A percentile compares a stretch with the other conserved stretches of the same genome.
These are phyloP conservation scores for Brachypodium distachyon DNA, from an alignment of 202 grass and related monocot genomes.

Conservation along the genomic window DNA sequence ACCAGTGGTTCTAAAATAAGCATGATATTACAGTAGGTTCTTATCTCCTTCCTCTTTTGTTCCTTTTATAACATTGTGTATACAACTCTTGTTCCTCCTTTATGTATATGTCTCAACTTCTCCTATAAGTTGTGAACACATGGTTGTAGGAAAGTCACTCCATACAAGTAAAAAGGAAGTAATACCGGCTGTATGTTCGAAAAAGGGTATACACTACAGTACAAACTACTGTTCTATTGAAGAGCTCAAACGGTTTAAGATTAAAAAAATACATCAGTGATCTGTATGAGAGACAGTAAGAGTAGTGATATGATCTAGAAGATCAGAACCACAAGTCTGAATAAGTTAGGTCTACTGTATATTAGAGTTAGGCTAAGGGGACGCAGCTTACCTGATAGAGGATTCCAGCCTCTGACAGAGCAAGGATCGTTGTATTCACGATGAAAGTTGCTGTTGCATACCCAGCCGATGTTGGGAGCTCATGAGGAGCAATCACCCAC, in stretches of 20 bases:
- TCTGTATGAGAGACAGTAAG: background rate
- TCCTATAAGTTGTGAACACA: background rate
- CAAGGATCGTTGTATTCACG: constrained; percentile 94
- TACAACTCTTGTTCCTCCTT: background rate
- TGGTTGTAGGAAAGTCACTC: background rate
- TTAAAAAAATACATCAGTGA: background rate
- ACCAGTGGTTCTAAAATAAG: background rate
- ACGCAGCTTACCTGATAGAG: constrained; percentile 69
- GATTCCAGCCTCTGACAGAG: constrained; percentile 83
- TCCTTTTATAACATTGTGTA: background rate
- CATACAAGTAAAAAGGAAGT: background rate
- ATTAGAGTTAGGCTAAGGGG: background rate
- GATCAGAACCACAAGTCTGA: constrained; percentile 3
- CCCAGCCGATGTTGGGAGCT: constrained; percentile 58
- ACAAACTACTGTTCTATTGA: background rate
- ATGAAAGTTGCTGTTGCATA: constrained; percentile 65
- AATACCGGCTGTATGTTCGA: background rate
- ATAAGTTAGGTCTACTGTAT: background rate
- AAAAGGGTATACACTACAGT: background rate
- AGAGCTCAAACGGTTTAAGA: background rate
- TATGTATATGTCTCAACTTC: background rate
- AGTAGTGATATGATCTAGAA: background rate
- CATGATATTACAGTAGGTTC: background rate
- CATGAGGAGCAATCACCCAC: constrained; percentile 96
- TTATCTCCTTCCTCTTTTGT: background rate